These are phyloP conservation scores for Pecoramyces ruminantium DNA, from an alignment of 192 early-diverging fungal species.

Conservation along the genomic window DNA sequence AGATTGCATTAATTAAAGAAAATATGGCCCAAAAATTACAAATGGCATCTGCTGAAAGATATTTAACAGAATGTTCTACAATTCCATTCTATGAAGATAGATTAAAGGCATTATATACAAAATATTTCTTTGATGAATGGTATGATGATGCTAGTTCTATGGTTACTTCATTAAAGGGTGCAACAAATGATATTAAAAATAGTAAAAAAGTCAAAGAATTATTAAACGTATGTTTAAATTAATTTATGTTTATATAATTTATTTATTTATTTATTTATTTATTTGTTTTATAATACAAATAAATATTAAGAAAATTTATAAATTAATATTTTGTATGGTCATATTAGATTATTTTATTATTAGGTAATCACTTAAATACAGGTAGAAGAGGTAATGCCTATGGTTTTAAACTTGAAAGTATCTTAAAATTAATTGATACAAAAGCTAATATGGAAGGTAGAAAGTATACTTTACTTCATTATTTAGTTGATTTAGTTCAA, in stretches of 20 bases:
- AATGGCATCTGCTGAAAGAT: not conserved
- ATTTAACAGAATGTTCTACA: not conserved
- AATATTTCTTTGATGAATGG: not conserved
- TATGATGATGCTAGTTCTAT: not conserved
- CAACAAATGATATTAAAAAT: not conserved
- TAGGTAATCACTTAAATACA: not conserved
- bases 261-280: too few species aligned
- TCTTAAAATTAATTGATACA: constrained; percentile 48
- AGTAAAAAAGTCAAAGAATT: not conserved
- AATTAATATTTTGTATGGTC: too few species aligned
- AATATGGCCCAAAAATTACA: not conserved
- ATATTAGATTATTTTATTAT: not conserved
- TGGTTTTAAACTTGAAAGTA: not conserved
- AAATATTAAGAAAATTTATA: too few species aligned
- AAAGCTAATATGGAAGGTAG: constrained; percentile 46
- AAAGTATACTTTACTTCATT: constrained; percentile 60
- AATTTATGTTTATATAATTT: too few species aligned
- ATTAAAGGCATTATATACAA: not conserved
- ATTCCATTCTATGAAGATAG: not conserved
- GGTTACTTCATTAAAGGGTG: not conserved
- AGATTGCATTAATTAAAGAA: not conserved
- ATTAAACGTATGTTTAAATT: not conserved
- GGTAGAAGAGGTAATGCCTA: not conserved
- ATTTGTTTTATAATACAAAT: too few species aligned
- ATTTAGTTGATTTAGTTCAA: constrained; percentile 50